phyloP scores from a whole-genome alignment of 305 asterid genomes.

The Solanum hybrid region DNA sequence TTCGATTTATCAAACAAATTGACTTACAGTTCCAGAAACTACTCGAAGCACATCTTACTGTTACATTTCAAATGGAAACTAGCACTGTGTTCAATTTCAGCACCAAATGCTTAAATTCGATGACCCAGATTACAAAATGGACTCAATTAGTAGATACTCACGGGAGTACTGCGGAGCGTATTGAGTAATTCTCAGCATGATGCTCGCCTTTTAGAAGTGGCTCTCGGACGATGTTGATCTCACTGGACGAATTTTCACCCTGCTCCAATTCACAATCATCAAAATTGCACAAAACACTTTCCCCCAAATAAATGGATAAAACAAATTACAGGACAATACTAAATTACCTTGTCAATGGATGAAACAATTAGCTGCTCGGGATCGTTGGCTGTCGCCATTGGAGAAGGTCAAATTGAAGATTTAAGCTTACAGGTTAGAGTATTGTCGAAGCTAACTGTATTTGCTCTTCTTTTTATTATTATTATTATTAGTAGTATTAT shows the following conservation, averaged over 20 bases:
- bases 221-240: conserved; percentile 25
- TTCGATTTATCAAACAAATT: background rate
- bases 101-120: background rate
- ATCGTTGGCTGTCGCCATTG: conserved; percentile 4
- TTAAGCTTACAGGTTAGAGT: background rate
- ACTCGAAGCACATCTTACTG: background rate
- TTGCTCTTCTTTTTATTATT: background rate
- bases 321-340: background rate
- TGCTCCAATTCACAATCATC: conserved; percentile 10
- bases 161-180: conserved; percentile 57
- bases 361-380: conserved; percentile 12
- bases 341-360: conserved; percentile 1
- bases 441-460: background rate
- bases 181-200: conserved; percentile 40
- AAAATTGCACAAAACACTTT: background rate
- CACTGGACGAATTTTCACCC: conserved; percentile 29
- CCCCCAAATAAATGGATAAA: background rate
- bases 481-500: background rate
- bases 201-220: conserved; percentile 33
- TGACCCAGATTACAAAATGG: background rate
- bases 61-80: background rate
- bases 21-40: background rate
- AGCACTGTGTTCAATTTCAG: background rate
- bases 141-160: conserved; percentile 22
- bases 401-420: background rate